phyloP scores from a whole-genome alignment of 345 rosid species.

The Eucalyptus tenuipes region DNA sequence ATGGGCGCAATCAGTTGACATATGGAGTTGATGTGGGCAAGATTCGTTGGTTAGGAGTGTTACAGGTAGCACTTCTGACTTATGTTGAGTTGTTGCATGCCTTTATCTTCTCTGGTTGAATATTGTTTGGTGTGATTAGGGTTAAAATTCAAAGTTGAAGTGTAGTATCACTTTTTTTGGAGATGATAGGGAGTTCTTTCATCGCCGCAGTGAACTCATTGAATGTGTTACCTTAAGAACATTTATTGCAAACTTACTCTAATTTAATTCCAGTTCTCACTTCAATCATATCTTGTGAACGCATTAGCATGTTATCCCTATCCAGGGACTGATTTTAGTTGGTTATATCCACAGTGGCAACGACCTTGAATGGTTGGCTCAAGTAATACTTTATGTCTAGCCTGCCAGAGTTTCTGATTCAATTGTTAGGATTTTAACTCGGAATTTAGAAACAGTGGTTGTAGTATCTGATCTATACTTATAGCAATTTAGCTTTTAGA shows the following conservation, averaged over 20 bases:
- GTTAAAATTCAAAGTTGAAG: neutral
- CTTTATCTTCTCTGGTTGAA: neutral
- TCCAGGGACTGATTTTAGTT: neutral
- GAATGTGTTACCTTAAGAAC: neutral
- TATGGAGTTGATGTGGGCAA: constrained; percentile 44
- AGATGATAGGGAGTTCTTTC: neutral
- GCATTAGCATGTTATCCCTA: neutral
- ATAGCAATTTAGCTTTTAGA: neutral
- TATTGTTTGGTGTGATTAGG: neutral
- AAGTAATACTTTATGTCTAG: neutral
- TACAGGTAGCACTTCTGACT: constrained; percentile 23
- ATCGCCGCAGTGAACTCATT: neutral
- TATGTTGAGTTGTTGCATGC: neutral
- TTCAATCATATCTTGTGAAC: neutral
- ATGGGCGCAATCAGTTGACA: constrained; percentile 32
- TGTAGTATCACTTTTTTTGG: neutral
- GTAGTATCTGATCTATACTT: neutral
- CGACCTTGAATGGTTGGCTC: neutral
- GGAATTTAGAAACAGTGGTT: neutral
- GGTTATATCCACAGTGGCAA: neutral
- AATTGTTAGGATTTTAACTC: neutral
- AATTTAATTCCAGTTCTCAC: neutral
- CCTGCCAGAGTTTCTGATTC: neutral
- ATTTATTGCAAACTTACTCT: neutral
- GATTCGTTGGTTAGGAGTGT: constrained; percentile 48